These are phyloP conservation scores for Didymosphaeria variabile DNA, from an alignment of 2,329 filamentous ascomycete species.

Conservation along the genomic window DNA sequence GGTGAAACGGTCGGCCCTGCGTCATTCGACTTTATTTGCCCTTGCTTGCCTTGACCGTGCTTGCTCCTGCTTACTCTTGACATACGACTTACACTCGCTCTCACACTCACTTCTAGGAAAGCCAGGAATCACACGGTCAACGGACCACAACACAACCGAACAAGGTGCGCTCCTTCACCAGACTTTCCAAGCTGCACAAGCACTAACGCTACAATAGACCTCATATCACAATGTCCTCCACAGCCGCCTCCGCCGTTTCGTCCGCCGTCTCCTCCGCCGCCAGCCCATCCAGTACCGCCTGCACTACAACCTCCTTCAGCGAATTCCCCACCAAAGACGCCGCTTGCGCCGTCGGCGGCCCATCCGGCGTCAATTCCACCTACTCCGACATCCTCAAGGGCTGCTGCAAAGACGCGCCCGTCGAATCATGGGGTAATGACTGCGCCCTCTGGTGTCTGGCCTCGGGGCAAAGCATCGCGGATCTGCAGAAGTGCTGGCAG, in stretches of 20 bases:
- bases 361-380: slow-evolving; percentile 33
- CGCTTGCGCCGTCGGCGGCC: slow-evolving; percentile 41
- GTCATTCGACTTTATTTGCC: slow-evolving; percentile 12
- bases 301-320: slow-evolving; percentile 34
- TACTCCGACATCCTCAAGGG: slow-evolving; percentile 32
- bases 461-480: slow-evolving; percentile 35
- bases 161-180: slow-evolving; percentile 2
- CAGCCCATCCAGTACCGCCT: slow-evolving; percentile 27
- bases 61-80: not conserved
- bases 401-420: slow-evolving; percentile 45
- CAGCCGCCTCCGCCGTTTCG: slow-evolving; percentile 6
- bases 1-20: slow-evolving; percentile 17
- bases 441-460: slow-evolving; percentile 45
- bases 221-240: slow-evolving; percentile 30
- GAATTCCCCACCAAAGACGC: slow-evolving; percentile 39
- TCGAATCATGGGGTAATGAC: slow-evolving; percentile 38
- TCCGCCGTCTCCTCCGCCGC: slow-evolving; percentile 22
- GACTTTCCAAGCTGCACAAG: not conserved
- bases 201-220: slow-evolving; percentile 7
- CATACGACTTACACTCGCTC: not conserved
- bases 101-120: not conserved
- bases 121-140: not conserved
- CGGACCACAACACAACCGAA: slow-evolving; percentile 10
- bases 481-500: slow-evolving; percentile 41
- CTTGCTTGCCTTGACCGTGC: slow-evolving; percentile 5